phyloP scores from a whole-genome alignment of 306 rosid species.

The Lathyrus oleraceus region DNA sequence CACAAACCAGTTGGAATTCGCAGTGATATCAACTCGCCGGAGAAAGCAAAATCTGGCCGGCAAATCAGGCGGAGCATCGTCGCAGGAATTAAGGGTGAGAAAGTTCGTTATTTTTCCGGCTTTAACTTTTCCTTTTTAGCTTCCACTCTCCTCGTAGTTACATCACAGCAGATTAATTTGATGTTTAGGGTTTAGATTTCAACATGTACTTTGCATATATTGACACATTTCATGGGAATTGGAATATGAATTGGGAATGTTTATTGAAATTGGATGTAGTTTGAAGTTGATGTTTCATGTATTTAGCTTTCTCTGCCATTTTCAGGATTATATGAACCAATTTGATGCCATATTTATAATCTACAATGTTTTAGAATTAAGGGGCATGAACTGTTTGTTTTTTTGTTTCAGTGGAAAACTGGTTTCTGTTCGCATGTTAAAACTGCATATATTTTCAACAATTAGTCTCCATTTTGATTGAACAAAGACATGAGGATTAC shows the following conservation, averaged over 20 bases:
- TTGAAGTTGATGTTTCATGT: background rate
- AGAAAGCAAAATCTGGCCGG: background rate
- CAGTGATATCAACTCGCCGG: background rate
- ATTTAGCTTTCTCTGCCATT: background rate
- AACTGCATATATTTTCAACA: conserved; percentile 2
- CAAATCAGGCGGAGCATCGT: background rate
- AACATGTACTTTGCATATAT: background rate
- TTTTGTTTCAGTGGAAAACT: background rate
- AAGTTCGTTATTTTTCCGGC: background rate
- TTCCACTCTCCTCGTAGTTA: background rate
- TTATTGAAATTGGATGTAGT: conserved; percentile 1
- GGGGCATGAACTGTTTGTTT: background rate
- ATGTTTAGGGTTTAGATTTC: background rate
- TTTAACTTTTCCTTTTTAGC: background rate
- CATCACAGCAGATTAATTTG: background rate
- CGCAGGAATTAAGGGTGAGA: background rate
- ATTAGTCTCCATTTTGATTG: conserved; percentile 31
- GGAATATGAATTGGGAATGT: background rate
- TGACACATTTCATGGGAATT: background rate
- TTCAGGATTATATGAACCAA: conserved; percentile 2
- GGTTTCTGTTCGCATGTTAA: conserved; percentile 15
- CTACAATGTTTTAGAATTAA: too few species aligned
- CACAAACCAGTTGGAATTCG: background rate
- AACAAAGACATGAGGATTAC: conserved; percentile 44
- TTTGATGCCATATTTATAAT: conserved; percentile 4